A percentile compares a stretch with the other conserved stretches of the same genome.
Conservation (phyloP, 495 filamentous ascomycete species). For the Thermothielavioides terrestris region DNA sequence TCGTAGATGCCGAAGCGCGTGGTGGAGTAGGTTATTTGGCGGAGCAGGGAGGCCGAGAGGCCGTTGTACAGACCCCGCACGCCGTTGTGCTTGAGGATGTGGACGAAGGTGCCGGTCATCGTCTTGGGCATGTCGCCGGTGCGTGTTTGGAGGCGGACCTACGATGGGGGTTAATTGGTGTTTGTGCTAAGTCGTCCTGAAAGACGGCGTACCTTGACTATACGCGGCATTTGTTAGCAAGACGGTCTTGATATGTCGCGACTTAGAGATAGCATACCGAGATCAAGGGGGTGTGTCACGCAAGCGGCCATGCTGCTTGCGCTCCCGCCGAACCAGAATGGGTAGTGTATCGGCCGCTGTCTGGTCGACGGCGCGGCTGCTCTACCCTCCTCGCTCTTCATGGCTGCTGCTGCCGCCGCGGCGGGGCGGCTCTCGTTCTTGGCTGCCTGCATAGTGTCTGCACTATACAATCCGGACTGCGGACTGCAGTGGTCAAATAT, state of each 20-base stretch:
- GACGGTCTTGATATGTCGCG: too few relatives aligned
- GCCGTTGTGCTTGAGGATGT: conserved; percentile 58
- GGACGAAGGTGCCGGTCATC: conserved; percentile 74
- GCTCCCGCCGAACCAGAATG: conserved; percentile 93
- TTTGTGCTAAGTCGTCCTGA: not conserved
- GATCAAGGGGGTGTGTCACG: conserved; percentile 85
- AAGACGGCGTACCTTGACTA: conserved; percentile 28
- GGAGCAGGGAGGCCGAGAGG: conserved; percentile 83
- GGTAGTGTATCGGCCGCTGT: conserved; percentile 51
- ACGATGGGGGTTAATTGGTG: conserved; percentile 1
- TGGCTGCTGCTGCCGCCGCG: conserved; percentile 8
- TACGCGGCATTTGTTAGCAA: conserved; percentile 16
- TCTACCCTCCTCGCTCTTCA: conserved; percentile 22
- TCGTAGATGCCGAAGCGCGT: conserved; percentile 94
- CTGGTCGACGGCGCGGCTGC: conserved; percentile 21
- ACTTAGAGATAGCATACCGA: conserved; percentile 45
- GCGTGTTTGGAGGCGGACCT: conserved; percentile 83
- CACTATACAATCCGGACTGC: too few relatives aligned
- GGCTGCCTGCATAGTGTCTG: conserved; percentile 16
- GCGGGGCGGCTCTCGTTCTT: conserved; percentile 2
- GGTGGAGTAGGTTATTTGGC: conserved; percentile 86
- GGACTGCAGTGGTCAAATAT: not conserved
- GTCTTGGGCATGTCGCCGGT: conserved; percentile 54
- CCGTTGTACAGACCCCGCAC: conserved; percentile 73
- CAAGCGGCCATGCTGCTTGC: conserved; percentile 83